Evolutionary conservation across 2,329 filamentous ascomycete species (phyloP), one percentile per base, ranked within the genome.

Genomic region (Alternaria postmessia): DNA sequence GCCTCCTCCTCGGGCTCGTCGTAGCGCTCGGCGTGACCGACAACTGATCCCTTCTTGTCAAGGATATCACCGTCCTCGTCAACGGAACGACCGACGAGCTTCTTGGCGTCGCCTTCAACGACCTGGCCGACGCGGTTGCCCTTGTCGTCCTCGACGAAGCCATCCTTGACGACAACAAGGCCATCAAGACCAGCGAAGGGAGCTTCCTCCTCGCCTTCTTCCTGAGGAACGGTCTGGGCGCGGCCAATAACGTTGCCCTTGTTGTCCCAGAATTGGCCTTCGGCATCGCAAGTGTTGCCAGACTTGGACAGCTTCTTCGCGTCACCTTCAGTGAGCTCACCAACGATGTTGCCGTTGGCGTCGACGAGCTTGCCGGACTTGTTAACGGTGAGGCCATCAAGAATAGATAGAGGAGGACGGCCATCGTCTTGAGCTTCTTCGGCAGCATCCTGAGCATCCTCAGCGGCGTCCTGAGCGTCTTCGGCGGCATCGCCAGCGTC

Each of bases 1-100:
- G 56, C 62, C 62, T 86, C 85, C 38, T 85, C 83, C 64, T 92
- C 88, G 82, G 87, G 91, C 57, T 89, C 87, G 73, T 92, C 89
- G 54, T 78, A 83, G 66, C 82, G 82, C 67, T 84, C 82, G 43
- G 82, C 82, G 59, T 84, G 82, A 39, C 83, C 83, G 39, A 84
- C 81, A 41, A 84, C 81, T 52, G 80, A 81, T 63, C 83, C 83
- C 73, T 83, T 83, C 80, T 84, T 84, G 72, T 84, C 82, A 47
- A 84, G 74, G 63, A 85, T 83, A 56, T 85, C 83, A 57, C 83
- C 83, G 58, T 85, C 83, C 62, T 85, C 82, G 49, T 84, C 82
- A 18, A 84, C 83, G 36, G 77, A 68, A 61, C 82, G 82, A 44
- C 82, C 83, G 57, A 84, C 75, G 18, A 84, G 79, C 75, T 83